Percentiles rank a stretch among this genome's conserved stretches.
phyloP scores from a whole-genome alignment of 352 stramenopile species.

The Thalassiosira mediterranea region DNA sequence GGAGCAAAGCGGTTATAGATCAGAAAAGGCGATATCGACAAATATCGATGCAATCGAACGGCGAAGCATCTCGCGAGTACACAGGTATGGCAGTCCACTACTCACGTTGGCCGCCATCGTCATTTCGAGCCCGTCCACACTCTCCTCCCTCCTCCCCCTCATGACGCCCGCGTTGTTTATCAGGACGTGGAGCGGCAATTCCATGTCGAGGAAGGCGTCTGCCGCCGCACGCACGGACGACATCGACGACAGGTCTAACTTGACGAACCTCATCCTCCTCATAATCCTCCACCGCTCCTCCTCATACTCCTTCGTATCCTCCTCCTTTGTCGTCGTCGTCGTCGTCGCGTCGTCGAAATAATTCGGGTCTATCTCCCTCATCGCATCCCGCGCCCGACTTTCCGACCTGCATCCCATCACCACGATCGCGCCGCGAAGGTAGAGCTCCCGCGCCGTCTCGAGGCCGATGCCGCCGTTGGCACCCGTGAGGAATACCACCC shows the following conservation, averaged over 20 bases:
- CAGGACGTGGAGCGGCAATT: conserved; percentile 62
- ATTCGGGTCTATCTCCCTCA: conserved; percentile 42
- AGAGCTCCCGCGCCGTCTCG: conserved; percentile 72
- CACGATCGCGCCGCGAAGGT: conserved; percentile 59
- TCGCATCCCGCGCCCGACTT: conserved; percentile 52
- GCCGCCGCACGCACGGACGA: conserved; percentile 53
- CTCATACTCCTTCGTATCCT: background rate
- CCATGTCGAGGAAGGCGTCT: conserved; percentile 14
- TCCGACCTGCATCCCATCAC: conserved; percentile 75
- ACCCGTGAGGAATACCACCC: conserved; percentile 79
- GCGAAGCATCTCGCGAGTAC: background rate
- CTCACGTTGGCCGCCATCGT: conserved; percentile 77
- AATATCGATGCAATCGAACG: background rate
- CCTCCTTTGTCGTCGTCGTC: too few species aligned
- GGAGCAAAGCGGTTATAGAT: too few species aligned
- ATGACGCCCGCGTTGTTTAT: conserved; percentile 84
- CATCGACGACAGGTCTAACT: conserved; percentile 66
- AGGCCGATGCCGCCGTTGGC: conserved; percentile 83
- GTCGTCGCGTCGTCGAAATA: background rate
- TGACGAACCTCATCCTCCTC: conserved; percentile 35
- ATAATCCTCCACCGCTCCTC: background rate
- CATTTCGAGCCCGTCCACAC: conserved; percentile 67
- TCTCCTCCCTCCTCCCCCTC: conserved; percentile 59
- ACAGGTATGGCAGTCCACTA: background rate
- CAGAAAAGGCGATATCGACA: too few species aligned